Evolutionary conservation across 2,329 filamentous ascomycete species (phyloP).

Genomic region (Colletotrichum brevisporum): DNA sequence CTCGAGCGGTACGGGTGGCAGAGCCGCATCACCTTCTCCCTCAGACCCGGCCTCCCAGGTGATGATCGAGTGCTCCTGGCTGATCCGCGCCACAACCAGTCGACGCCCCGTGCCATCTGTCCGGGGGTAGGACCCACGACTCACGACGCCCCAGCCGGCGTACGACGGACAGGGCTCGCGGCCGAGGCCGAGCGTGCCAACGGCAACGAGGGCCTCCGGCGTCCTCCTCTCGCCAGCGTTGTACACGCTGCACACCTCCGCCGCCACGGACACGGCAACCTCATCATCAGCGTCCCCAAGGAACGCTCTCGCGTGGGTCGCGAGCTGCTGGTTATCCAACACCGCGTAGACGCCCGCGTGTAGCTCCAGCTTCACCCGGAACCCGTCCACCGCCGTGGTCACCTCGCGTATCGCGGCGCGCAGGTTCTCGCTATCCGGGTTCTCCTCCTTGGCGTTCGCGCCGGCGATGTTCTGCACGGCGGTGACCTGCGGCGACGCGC

Average conservation of each 20-base stretch:
- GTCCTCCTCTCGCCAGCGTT: slow-evolving; percentile 50
- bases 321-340: slow-evolving; percentile 75
- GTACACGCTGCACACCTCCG: slow-evolving; percentile 74
- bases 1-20: slow-evolving; percentile 54
- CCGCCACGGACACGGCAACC: slow-evolving; percentile 70
- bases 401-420: slow-evolving; percentile 7
- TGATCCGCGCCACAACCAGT: slow-evolving; percentile 72
- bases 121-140: slow-evolving; percentile 48
- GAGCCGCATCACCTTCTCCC: slow-evolving; percentile 43
- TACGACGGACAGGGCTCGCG: slow-evolving; percentile 74
- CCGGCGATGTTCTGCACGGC: slow-evolving; percentile 46
- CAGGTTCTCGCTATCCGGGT: slow-evolving; percentile 12
- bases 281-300: slow-evolving; percentile 54
- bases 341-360: slow-evolving; percentile 77
- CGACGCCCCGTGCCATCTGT: slow-evolving; percentile 14
- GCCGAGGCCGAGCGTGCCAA: slow-evolving; percentile 71
- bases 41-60: slow-evolving; percentile 58
- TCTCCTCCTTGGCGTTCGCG: not conserved
- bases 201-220: slow-evolving; percentile 69
- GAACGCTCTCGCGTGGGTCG: slow-evolving; percentile 61
- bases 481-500: slow-evolving; percentile 51
- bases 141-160: slow-evolving; percentile 72
- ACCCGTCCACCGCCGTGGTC: not conserved
- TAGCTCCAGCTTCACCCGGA: slow-evolving; percentile 62
- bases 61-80: slow-evolving; percentile 75